A percentile compares a stretch with the other conserved stretches of the same genome.
Evolutionary conservation across 257 asterid genomes (phyloP).

Genomic region (Hygrophila difformis): DNA sequence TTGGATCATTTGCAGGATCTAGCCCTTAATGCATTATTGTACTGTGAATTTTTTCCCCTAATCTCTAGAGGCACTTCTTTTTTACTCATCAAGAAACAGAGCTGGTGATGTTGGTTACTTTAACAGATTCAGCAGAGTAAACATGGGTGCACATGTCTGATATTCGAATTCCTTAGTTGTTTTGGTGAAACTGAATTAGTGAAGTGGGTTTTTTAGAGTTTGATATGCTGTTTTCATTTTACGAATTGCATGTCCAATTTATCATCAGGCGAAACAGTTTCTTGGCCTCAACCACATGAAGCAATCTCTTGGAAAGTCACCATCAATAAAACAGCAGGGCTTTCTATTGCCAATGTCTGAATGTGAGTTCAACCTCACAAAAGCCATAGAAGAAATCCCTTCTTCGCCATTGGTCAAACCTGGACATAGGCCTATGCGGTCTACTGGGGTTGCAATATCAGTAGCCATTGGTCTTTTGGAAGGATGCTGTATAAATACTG

Average conservation of each 20-base stretch:
- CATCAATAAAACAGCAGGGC: slow-evolving; percentile 51
- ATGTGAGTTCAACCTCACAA: slow-evolving; percentile 70
- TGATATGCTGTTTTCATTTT: neutral
- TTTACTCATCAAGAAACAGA: too few species aligned
- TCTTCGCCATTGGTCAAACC: slow-evolving; percentile 40
- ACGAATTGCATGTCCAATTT: slow-evolving; percentile 13
- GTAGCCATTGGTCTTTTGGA: slow-evolving; percentile 88
- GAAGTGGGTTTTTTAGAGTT: too few species aligned
- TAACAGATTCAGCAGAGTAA: too few species aligned
- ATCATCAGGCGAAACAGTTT: slow-evolving; percentile 52
- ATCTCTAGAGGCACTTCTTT: too few species aligned
- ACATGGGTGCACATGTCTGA: too few species aligned
- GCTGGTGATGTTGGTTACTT: too few species aligned
- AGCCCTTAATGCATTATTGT: too few species aligned
- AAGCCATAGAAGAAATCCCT: slow-evolving; percentile 75
- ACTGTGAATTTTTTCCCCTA: too few species aligned
- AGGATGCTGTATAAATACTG: slow-evolving; percentile 61
- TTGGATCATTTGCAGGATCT: too few species aligned
- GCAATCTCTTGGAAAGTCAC: slow-evolving; percentile 49
- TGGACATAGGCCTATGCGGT: slow-evolving; percentile 77
- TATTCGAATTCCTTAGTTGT: too few species aligned
- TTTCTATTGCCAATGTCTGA: slow-evolving; percentile 69
- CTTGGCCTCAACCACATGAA: slow-evolving; percentile 54
- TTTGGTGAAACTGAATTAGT: too few species aligned
- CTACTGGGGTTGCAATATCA: slow-evolving; percentile 80